Conservation (phyloP, 805 yeast species). For the Jamesozyma gamospora region DNA sequence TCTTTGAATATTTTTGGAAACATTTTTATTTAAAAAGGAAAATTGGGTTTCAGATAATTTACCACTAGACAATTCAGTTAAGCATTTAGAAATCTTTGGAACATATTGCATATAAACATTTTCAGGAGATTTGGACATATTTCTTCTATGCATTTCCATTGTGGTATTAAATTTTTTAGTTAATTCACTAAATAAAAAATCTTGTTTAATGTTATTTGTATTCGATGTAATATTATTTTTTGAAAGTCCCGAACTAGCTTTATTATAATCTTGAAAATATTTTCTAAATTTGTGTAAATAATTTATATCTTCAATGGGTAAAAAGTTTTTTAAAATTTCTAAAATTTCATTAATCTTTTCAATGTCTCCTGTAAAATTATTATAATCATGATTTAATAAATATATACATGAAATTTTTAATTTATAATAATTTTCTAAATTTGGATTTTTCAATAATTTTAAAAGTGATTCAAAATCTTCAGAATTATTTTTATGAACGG, state of each 20-base stretch:
- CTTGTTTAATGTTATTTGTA: slow-evolving; percentile 2
- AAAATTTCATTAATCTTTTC: slow-evolving; percentile 38
- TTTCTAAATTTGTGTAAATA: slow-evolving; percentile 39
- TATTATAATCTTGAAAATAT: slow-evolving; percentile 9
- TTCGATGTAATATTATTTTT: background rate
- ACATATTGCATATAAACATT: slow-evolving; percentile 86
- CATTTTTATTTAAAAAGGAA: slow-evolving; percentile 12
- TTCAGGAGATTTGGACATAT: slow-evolving; percentile 34
- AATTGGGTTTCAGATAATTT: slow-evolving; percentile 33
- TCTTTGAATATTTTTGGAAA: background rate
- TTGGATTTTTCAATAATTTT: slow-evolving; percentile 38
- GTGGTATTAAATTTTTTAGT: slow-evolving; percentile 29
- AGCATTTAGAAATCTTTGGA: slow-evolving; percentile 46
- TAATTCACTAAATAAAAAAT: slow-evolving; percentile 26
- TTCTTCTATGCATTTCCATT: slow-evolving; percentile 23
- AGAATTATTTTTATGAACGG: slow-evolving; percentile 52
- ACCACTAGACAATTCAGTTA: slow-evolving; percentile 30
- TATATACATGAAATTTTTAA: slow-evolving; percentile 65
- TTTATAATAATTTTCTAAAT: slow-evolving; percentile 46
- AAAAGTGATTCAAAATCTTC: slow-evolving; percentile 48
- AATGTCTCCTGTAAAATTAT: slow-evolving; percentile 45
- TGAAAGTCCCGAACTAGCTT: background rate
- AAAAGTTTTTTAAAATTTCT: slow-evolving; percentile 29
- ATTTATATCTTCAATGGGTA: slow-evolving; percentile 32
- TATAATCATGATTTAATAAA: slow-evolving; percentile 54